phyloP scores from a whole-genome alignment of 1,284 basidiomycete genomes.

The Melanopsichium pennsylvanicum region DNA sequence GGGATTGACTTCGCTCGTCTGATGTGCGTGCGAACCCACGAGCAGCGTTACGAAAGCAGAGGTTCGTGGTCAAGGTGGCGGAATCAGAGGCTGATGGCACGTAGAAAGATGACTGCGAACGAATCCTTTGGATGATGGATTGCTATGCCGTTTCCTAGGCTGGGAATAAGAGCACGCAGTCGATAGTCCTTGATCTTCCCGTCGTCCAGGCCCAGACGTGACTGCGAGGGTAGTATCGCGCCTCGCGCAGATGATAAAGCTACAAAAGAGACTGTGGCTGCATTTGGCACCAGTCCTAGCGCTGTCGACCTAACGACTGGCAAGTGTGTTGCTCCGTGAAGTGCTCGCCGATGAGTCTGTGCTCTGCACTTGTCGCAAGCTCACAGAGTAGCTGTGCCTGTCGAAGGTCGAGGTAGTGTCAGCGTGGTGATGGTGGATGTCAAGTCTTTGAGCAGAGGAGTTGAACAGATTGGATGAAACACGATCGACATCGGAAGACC shows the following conservation, averaged over 20 bases:
- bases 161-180: no score
- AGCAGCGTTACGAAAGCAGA: no score
- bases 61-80: no score
- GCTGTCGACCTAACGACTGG: conserved; percentile 1
- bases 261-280: conserved; percentile 8
- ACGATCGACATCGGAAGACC: conserved; percentile 12
- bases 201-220: no score
- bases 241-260: conserved; percentile 8
- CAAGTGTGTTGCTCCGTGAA: not conserved
- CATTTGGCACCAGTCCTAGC: conserved; percentile 17
- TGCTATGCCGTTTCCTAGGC: no score
- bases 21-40: no score
- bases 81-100: no score
- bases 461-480: not conserved
- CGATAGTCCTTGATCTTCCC: no score
- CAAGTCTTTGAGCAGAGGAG: not conserved
- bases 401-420: not conserved
- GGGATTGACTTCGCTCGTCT: not conserved
- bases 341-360: not conserved
- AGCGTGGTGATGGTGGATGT: not conserved
- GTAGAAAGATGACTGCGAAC: no score
- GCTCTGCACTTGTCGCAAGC: not conserved
- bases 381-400: not conserved
- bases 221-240: conserved; percentile 3
- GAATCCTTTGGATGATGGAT: no score